A percentile compares a stretch with the other conserved stretches of the same genome.
phyloP scores from a whole-genome alignment of 441 rosid species.

The Hypseocharis bilobata region DNA sequence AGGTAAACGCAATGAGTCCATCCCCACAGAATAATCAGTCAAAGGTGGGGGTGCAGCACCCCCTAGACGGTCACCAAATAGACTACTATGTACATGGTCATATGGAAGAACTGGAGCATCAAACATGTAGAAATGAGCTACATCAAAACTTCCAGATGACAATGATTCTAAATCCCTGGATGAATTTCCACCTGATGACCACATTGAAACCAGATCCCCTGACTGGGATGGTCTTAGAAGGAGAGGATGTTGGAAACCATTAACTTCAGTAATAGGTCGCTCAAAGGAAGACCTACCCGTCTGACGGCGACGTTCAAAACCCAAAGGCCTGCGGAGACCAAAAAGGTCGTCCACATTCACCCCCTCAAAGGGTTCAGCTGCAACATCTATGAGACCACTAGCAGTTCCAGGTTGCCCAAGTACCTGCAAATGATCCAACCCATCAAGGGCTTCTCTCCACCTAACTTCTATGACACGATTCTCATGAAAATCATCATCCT shows the following conservation, averaged over 20 bases:
- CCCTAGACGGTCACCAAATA: conserved; percentile 65
- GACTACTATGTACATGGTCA: conserved; percentile 58
- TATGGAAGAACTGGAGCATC: conserved; percentile 81
- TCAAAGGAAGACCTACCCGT: conserved; percentile 67
- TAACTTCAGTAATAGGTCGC: conserved; percentile 59
- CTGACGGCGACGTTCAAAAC: conserved; percentile 81
- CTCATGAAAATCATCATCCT: conserved; percentile 88
- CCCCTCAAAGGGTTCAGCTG: conserved; percentile 96
- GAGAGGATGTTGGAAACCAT: conserved; percentile 93
- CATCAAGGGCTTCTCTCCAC: conserved; percentile 96
- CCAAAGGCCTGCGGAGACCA: conserved; percentile 79
- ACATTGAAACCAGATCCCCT: conserved; percentile 50
- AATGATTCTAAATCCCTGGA: conserved; percentile 69
- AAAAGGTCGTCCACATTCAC: conserved; percentile 91
- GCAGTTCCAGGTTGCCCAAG: conserved; percentile 79
- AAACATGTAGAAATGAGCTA: conserved; percentile 85
- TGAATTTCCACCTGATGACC: conserved; percentile 60
- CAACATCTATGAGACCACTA: conserved; percentile 67
- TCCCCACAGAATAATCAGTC: conserved; percentile 69
- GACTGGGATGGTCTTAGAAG: conserved; percentile 73
- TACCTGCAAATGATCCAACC: conserved; percentile 80
- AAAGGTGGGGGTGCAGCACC: conserved; percentile 63
- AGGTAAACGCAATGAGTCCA: conserved; percentile 57
- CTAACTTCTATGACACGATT: conserved; percentile 79
- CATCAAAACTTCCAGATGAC: conserved; percentile 64